A percentile compares a stretch with the other conserved stretches of the same genome.
These are phyloP conservation scores for Magnaporthales sp. DNA, from an alignment of 2,329 filamentous ascomycete genomes.

Conservation along the genomic window DNA sequence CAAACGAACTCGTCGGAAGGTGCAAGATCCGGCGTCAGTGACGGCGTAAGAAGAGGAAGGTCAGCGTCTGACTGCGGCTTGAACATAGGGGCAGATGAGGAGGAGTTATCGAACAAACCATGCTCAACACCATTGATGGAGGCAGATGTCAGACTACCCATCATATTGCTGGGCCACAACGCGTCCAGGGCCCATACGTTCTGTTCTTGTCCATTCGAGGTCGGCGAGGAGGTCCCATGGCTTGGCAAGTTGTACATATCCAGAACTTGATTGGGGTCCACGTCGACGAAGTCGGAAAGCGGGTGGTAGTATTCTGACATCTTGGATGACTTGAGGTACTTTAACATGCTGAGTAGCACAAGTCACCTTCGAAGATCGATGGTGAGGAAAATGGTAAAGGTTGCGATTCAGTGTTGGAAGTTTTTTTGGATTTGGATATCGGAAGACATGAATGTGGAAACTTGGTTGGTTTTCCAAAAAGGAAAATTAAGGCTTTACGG, in stretches of 20 bases:
- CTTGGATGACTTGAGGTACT: background rate
- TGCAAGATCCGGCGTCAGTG: background rate
- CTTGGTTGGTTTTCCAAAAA: background rate
- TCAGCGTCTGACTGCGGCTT: background rate
- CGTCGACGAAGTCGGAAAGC: background rate
- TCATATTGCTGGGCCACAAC: background rate
- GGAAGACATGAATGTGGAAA: background rate
- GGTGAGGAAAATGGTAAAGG: background rate
- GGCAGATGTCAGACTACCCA: background rate
- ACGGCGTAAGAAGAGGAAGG: background rate
- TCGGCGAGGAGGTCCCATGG: background rate
- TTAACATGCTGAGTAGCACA: background rate
- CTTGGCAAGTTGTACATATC: background rate
- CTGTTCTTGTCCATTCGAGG: background rate
- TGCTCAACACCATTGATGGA: background rate
- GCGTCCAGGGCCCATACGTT: background rate
- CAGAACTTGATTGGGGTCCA: background rate
- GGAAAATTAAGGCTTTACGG: background rate
- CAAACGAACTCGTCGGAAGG: background rate
- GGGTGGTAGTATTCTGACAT: conserved; percentile 1
- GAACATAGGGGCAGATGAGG: background rate
- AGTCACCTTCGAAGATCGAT: background rate
- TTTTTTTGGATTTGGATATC: background rate
- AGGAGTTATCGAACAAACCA: background rate
- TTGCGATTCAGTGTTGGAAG: background rate